Percentiles rank a stretch among this genome's conserved stretches.
phyloP scores from a whole-genome alignment of 345 rosid genomes.

The Lepidium sativum region DNA sequence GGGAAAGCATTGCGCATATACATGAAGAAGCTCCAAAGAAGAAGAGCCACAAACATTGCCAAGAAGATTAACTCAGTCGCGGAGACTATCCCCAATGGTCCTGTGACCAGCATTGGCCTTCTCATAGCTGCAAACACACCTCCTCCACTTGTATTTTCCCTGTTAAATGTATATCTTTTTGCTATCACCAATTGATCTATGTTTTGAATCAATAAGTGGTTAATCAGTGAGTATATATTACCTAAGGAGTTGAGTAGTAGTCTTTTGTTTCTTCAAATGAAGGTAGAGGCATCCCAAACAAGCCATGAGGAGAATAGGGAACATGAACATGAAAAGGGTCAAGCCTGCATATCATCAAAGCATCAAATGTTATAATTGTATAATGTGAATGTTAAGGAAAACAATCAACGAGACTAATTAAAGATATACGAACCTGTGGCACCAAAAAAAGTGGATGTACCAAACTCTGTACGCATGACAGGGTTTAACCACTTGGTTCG shows the following conservation, averaged over 20 bases:
- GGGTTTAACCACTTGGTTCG: constrained; percentile 33
- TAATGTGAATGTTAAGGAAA: background rate
- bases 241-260: background rate
- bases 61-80: constrained; percentile 45
- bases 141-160: background rate
- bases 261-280: constrained; percentile 34
- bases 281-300: constrained; percentile 45
- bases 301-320: constrained; percentile 55
- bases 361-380: background rate
- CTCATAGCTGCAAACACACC: constrained; percentile 19
- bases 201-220: background rate
- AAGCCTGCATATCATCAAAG: constrained; percentile 29
- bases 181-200: background rate
- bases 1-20: constrained; percentile 35
- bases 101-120: constrained; percentile 56
- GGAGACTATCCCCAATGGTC: constrained; percentile 76
- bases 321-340: constrained; percentile 37
- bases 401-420: background rate
- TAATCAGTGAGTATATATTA: background rate
- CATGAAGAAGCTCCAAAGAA: constrained; percentile 47
- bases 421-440: constrained; percentile 33
- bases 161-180: background rate
- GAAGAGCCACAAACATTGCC: constrained; percentile 55
- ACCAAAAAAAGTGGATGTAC: constrained; percentile 43
- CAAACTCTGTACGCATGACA: constrained; percentile 25